These are phyloP conservation scores for Ascochyta clinopodiicola DNA, from an alignment of 2,329 filamentous ascomycete species.

Conservation along the genomic window DNA sequence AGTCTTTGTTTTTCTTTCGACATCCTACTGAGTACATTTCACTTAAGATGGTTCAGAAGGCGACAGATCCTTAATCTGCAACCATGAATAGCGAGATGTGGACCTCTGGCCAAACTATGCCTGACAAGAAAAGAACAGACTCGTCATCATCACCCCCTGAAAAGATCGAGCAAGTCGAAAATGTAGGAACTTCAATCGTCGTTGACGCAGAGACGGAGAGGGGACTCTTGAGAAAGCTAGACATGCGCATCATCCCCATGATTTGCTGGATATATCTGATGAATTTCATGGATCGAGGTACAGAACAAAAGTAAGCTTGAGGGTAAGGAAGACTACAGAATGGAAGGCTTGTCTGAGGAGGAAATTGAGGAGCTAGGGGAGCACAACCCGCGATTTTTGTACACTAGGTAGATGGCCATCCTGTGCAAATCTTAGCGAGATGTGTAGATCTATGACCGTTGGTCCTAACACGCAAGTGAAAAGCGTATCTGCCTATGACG, in stretches of 20 bases:
- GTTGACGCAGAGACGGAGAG: conserved; percentile 56
- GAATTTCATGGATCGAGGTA: conserved; percentile 56
- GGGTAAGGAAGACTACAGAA: conserved; percentile 32
- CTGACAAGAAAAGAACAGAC: conserved; percentile 18
- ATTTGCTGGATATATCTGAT: conserved; percentile 63
- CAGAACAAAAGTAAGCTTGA: conserved; percentile 32
- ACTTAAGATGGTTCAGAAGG: neutral
- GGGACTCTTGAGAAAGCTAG: conserved; percentile 57
- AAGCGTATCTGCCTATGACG: conserved; percentile 5
- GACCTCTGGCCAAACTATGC: neutral
- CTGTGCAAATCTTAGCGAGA: no score
- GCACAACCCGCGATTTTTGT: conserved; percentile 34
- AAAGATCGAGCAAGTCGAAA: conserved; percentile 23
- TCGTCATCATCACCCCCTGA: conserved; percentile 19
- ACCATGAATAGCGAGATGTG: conserved; percentile 4
- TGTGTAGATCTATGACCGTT: neutral
- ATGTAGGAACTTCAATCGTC: conserved; percentile 4
- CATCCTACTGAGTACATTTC: neutral
- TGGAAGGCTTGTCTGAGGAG: conserved; percentile 33
- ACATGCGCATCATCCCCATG: conserved; percentile 57
- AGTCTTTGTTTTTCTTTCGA: neutral
- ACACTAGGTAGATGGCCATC: conserved; percentile 23
- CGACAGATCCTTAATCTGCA: no score
- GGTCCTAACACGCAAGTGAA: neutral
- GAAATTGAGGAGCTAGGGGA: conserved; percentile 35